phyloP scores from a whole-genome alignment of 176 grass and related monocot genomes.

The Alloteropsis semialata region DNA sequence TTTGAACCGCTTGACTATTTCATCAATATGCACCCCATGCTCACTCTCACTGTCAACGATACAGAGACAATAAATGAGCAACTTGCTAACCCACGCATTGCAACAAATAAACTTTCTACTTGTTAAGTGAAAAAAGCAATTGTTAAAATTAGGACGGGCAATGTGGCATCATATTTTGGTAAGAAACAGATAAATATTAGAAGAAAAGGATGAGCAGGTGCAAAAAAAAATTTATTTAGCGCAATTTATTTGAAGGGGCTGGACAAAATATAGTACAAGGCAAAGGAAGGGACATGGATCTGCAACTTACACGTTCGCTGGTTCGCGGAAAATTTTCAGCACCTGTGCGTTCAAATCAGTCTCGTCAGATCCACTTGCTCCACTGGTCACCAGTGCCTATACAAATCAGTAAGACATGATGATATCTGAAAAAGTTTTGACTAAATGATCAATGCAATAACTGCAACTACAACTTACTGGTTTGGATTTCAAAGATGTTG shows the following conservation, averaged over 20 bases:
- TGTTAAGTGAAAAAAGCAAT: not conserved
- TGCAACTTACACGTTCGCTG: slow-evolving; percentile 62
- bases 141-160: not conserved
- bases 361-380: slow-evolving; percentile 38
- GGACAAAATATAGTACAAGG: not conserved
- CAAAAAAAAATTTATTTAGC: not conserved
- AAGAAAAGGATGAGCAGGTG: not conserved
- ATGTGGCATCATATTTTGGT: not conserved
- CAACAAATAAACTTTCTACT: not conserved
- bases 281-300: not conserved
- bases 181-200: not conserved
- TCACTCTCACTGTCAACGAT: slow-evolving; percentile 47
- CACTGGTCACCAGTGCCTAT: slow-evolving; percentile 15
- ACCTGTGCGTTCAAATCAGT: slow-evolving; percentile 53
- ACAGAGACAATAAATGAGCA: not conserved
- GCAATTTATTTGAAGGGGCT: not conserved
- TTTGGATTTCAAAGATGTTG: slow-evolving; percentile 40
- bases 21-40: slow-evolving; percentile 78
- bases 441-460: slow-evolving; percentile 1
- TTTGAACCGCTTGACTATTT: slow-evolving; percentile 55
- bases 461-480: slow-evolving; percentile 43
- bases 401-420: slow-evolving; percentile 1
- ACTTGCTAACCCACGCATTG: not conserved
- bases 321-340: slow-evolving; percentile 72
- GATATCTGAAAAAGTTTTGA: not conserved